Conservation (phyloP, 495 filamentous ascomycete species). For the Penicillium steckii region DNA sequence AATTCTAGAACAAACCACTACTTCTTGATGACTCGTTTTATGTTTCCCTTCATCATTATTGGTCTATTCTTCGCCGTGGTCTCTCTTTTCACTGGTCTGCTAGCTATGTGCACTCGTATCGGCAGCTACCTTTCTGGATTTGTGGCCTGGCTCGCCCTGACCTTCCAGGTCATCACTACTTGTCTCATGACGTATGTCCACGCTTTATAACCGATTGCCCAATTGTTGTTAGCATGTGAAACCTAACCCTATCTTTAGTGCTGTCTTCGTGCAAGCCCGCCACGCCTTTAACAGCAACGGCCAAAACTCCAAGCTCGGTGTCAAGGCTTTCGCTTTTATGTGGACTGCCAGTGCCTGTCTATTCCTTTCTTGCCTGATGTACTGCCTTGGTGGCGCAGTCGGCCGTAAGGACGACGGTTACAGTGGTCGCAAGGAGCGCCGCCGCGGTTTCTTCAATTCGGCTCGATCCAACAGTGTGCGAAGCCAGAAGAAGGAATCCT, state of each 20-base stretch:
- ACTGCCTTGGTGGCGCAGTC: conserved; percentile 55
- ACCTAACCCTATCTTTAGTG: conserved; percentile 43
- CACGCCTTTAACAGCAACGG: conserved; percentile 61
- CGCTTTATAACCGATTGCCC: no score
- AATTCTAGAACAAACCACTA: conserved; percentile 51
- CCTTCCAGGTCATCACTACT: conserved; percentile 63
- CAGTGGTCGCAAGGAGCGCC: conserved; percentile 40
- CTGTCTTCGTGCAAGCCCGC: conserved; percentile 75
- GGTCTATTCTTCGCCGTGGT: conserved; percentile 62
- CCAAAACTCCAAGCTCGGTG: conserved; percentile 60
- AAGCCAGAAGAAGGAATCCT: conserved; percentile 35
- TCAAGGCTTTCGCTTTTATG: conserved; percentile 79
- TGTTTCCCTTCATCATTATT: conserved; percentile 71
- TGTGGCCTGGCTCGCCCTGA: conserved; percentile 51
- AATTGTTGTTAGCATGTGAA: no score
- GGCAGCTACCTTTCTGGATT: conserved; percentile 60
- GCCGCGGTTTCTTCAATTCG: conserved; percentile 44
- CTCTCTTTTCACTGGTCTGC: conserved; percentile 59
- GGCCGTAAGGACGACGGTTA: conserved; percentile 39
- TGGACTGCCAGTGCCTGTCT: conserved; percentile 75
- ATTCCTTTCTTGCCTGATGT: conserved; percentile 67
- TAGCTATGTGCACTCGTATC: conserved; percentile 60
- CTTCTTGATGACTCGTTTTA: conserved; percentile 65
- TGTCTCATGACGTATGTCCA: conserved; percentile 70
- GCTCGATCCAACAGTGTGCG: conserved; percentile 34